Evolutionary conservation across 495 filamentous ascomycete species (phyloP).

Genomic region (Glonium stellatum): DNA sequence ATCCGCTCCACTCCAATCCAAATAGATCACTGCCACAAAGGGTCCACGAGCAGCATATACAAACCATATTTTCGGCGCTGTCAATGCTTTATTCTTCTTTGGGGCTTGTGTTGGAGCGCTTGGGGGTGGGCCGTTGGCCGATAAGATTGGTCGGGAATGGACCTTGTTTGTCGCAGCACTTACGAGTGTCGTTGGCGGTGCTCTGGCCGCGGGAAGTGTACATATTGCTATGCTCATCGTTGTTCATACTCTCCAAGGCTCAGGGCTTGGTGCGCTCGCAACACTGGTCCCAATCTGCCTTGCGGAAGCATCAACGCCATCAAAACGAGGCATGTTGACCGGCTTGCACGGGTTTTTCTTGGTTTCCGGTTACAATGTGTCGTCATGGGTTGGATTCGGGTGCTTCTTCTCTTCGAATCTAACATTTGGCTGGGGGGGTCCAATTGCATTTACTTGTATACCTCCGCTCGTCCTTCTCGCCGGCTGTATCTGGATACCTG

Average conservation of each 20-base stretch:
- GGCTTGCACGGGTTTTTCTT: slow-evolving; percentile 42
- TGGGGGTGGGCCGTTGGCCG: slow-evolving; percentile 19
- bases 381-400: no score
- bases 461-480: no score
- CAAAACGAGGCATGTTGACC: slow-evolving; percentile 42
- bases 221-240: slow-evolving; percentile 32
- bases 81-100: slow-evolving; percentile 30
- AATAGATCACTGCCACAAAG: no score
- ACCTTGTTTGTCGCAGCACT: slow-evolving; percentile 16
- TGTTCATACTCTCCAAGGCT: slow-evolving; percentile 37
- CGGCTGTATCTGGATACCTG: no score
- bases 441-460: no score
- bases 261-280: slow-evolving; percentile 36
- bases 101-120: slow-evolving; percentile 28
- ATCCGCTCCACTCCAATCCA: no score
- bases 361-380: slow-evolving; percentile 50
- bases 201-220: slow-evolving; percentile 28
- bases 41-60: slow-evolving; percentile 22
- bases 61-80: slow-evolving; percentile 29
- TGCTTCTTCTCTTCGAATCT: no score
- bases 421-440: no score
- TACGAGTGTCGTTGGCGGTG: slow-evolving; percentile 24
- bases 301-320: slow-evolving; percentile 38
- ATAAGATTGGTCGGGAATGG: slow-evolving; percentile 25
- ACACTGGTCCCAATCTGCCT: slow-evolving; percentile 41